Percentiles rank a stretch among this genome's conserved stretches.
These are phyloP conservation scores for Tubosaeta sp. DNA, from an alignment of 768 basidiomycete species.

Conservation along the genomic window DNA sequence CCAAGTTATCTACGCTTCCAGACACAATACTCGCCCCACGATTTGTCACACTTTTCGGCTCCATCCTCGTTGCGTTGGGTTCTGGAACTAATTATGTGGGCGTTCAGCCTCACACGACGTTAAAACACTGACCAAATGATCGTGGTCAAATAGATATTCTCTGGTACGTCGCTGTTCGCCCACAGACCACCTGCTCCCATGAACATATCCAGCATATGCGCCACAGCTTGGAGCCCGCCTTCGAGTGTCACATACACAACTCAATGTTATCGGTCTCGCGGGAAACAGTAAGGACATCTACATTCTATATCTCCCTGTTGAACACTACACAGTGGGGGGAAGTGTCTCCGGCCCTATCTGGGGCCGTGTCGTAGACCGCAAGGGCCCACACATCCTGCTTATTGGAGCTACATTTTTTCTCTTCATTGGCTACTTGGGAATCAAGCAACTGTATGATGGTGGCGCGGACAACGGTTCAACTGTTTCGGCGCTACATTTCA, in stretches of 20 bases:
- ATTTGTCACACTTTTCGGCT: constrained; percentile 47
- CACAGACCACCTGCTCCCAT: not conserved
- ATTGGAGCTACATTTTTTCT: constrained; percentile 54
- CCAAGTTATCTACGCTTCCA: constrained; percentile 15
- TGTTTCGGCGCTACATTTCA: constrained; percentile 41
- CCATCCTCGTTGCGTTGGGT: constrained; percentile 56
- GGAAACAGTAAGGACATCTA: constrained; percentile 53
- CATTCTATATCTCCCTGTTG: not conserved
- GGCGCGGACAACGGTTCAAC: constrained; percentile 39
- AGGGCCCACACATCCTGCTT: constrained; percentile 72
- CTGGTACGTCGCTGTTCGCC: constrained; percentile 17
- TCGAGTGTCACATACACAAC: constrained; percentile 72
- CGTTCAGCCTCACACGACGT: not conserved
- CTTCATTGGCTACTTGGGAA: constrained; percentile 75
- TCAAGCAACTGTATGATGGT: constrained; percentile 60
- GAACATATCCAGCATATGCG: constrained; percentile 58
- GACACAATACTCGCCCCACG: constrained; percentile 36
- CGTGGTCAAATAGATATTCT: constrained; percentile 22
- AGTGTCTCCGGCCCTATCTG: constrained; percentile 75
- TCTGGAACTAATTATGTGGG: constrained; percentile 77
- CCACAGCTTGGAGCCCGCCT: constrained; percentile 80
- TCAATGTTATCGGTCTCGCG: constrained; percentile 75
- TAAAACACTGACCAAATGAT: not conserved
- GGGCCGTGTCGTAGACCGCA: constrained; percentile 73
- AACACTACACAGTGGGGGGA: constrained; percentile 56